Base-by-base conservation (phyloP, 192 early-diverging fungal genomes). In the Dissophora ornata region DNA sequence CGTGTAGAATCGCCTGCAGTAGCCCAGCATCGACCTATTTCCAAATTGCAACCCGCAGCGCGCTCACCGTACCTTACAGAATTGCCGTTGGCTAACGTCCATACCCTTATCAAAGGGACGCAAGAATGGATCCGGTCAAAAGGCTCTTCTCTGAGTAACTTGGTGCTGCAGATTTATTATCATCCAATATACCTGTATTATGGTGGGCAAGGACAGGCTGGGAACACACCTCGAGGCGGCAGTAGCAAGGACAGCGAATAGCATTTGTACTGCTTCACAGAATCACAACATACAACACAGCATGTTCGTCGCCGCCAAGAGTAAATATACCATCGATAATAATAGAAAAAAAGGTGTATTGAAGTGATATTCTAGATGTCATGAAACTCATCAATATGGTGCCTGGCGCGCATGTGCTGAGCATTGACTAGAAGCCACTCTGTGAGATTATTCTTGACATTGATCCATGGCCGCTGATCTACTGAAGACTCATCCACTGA, bases 341-440 rank as follows among this genome's bases (percentile, higher is more conserved):
- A n/a, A n/a, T n/a, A 52, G 18, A 44, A 19, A 36, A 25, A 41
- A 19, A 42, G 19, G 10, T 41, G 22, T 30, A 47, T 24, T 50
- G 26, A 32, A 57, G 41, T 19, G 2, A 24, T 24, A 1, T 33
- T 69, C 55, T 79, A 86, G 30, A 86, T 79, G 65, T 85, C 67
- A 41, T 87, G 85, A 63, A 79, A 88, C 49, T 88, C 87, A 40
- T 84, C 73, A 13, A 88, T 82, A 2, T 82, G 79, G 24, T 83
- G 80, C 42, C 84, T 57, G 12, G 80, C 77, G 18, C 87, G 79
- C 30, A 71, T 51, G 18, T 84, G 84, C 21, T 75, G 67, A 19
- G 81, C 40, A 57, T 88, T 88, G 57, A 88, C 81, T 4, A 88
- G 63, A 22, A 88, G 57, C 69, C 79, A 88, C 22, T 88, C 87